Evolutionary conservation across 139 green algal species (phyloP), one percentile per base, ranked within the genome.

Genomic region (Chlorella sp.): DNA sequence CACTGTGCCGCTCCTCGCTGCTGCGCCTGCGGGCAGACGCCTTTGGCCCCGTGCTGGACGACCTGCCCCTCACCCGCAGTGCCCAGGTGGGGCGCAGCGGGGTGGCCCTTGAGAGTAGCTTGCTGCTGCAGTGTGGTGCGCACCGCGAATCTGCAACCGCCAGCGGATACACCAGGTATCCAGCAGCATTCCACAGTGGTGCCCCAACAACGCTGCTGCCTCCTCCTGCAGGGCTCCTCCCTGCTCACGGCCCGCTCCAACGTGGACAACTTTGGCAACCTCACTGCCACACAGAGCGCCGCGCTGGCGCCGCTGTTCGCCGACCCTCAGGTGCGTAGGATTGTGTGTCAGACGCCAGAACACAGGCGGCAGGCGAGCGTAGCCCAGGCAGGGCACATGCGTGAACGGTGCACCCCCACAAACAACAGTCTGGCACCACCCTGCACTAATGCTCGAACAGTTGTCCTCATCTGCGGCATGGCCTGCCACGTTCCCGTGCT

Each of bases 1-100:
- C 64, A 11, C 44, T 85, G 17, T 76, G 65, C 80, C 64, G 80
- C 41, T 76, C 62, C 47, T 57, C 26, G 12, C n/a, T 85, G 80
- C 80, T 85, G 44, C 80, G 80, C 15, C 65, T 85, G 28, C 64
- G 80, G 2, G 21, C 28, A 13, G 80, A 85, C n/a, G 30, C 80
- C 44, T 85, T 85, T 30, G 68, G n/a, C 32, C 3, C 5, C 20
- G 32, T 78, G 20, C 30, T 73, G 26, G 78, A 74, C 23, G 74
- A 81, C 74, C 32, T 69, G 30, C 74, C 74, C 5, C 56, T 81
- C 4, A 7, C 74, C 1, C 51, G 56, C 55, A 81, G 51, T 56
- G 25, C n/a, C 44, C 65, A 78, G 32, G 32, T 80, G 47, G 28
- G 73, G 21, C 62, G 23, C n/a, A n/a, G 7, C 2, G n/a, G 13